Evolutionary conservation across 352 stramenopile species (phyloP), one percentile per base, ranked within the genome.

Genomic region (Globisporangium paddicum): DNA sequence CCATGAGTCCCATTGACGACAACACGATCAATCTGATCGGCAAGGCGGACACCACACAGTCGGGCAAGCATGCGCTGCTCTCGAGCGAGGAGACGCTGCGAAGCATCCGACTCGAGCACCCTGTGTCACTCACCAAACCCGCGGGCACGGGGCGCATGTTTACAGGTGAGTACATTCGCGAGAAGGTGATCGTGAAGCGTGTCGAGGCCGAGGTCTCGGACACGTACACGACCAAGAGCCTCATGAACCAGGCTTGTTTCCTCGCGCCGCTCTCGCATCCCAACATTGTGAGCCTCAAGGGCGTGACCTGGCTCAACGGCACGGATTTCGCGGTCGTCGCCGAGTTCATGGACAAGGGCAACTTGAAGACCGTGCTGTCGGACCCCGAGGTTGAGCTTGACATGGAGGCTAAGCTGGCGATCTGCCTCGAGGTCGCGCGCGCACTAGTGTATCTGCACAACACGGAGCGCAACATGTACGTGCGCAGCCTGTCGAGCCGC

Each of bases 341-440:
- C 3, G 81, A 93, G 64, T 93, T 84, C 56, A 77, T 89, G 73
- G 75, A 84, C 38, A 89, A 87, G 58, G 77, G 79, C 48, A 89
- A 81, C 42, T 47, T 93, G 21, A 75, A 73, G 52, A 69, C 71
- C 1, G 63, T 93, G 55, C 73, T 90, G 16, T 58, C 72, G 21
- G 83, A 88, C 47, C 58, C 64, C 0, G 70, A 89, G 23, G 52
- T 81, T 16, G 70, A 89, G 13, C 54, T 93, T 19, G 71, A 80
- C 50, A 67, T 86, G 28, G 59, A 66, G 19, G 73, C 58, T 14
- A 86, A 89, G 47, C 42, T 91, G 16, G 64, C 79, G 38, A 87
- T 93, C 56, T 90, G 81, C 51, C 66, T 81, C 18, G 80, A 90
- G 38, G 55, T 91, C n/a, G 80, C 82, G 10, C 60, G 67, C 21